Conservation (phyloP, 768 basidiomycete species). For the Melanogaster broomeanus region DNA sequence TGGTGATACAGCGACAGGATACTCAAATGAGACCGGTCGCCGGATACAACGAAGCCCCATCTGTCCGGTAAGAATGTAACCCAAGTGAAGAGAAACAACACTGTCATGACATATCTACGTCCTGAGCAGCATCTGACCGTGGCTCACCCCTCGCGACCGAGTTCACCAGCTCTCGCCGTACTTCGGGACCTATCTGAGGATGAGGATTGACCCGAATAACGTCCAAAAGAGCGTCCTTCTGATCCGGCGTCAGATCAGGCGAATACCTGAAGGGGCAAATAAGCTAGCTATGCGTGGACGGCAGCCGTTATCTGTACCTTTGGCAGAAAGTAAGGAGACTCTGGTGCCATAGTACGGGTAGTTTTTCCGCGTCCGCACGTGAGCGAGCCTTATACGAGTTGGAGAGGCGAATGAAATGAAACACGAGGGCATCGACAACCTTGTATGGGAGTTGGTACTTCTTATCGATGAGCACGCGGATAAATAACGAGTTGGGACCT, state of each 20-base stretch:
- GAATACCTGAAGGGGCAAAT: constrained; percentile 67
- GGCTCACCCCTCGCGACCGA: constrained; percentile 87
- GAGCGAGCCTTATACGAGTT: constrained; percentile 81
- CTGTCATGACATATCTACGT: constrained; percentile 59
- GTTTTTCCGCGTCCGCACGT: constrained; percentile 69
- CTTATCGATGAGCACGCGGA: constrained; percentile 95
- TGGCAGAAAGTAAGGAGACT: constrained; percentile 93
- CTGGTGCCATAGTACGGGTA: constrained; percentile 99
- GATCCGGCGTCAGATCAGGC: constrained; percentile 91
- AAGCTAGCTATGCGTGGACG: not conserved
- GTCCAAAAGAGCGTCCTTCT: constrained; percentile 96
- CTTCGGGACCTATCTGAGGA: constrained; percentile 84
- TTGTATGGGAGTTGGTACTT: constrained; percentile 98
- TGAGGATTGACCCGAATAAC: constrained; percentile 87
- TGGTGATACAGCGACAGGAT: not conserved
- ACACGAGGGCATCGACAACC: constrained; percentile 94
- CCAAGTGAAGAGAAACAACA: not conserved
- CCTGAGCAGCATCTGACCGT: constrained; percentile 60
- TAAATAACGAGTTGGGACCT: constrained; percentile 95
- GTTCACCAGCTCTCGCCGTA: constrained; percentile 86
- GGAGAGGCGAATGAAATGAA: constrained; percentile 96
- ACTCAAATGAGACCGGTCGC: too few species aligned
- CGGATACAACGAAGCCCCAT: too few species aligned
- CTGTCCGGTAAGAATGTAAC: constrained; percentile 1
- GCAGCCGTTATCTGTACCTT: constrained; percentile 51